A percentile compares a stretch with the other conserved stretches of the same genome.
Evolutionary conservation across 208 protist species (phyloP).

Genomic region (Blastocrithidia nonstop): DNA sequence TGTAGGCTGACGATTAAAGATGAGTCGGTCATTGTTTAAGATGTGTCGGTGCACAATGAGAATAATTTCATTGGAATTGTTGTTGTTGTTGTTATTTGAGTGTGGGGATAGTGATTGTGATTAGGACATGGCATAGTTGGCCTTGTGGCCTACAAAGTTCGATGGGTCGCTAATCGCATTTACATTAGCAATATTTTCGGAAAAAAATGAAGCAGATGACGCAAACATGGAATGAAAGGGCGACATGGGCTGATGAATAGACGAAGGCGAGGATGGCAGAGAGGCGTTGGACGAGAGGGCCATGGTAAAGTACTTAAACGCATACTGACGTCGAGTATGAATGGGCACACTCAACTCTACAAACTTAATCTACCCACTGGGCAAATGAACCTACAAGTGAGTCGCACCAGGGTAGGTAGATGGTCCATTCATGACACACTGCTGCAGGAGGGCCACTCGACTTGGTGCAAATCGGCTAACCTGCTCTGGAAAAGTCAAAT

Average conservation of each 20-base stretch:
- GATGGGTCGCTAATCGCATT: too few species aligned
- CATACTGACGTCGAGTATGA: slow-evolving; percentile 60
- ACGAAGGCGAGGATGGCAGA: too few species aligned
- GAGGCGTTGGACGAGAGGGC: too few species aligned
- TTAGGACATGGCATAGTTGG: too few species aligned
- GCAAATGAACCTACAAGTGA: slow-evolving; percentile 75
- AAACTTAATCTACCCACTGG: slow-evolving; percentile 61
- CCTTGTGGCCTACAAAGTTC: too few species aligned
- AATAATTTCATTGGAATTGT: slow-evolving; percentile 44
- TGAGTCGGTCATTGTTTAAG: slow-evolving; percentile 92
- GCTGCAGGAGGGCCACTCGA: slow-evolving; percentile 76
- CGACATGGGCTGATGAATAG: too few species aligned
- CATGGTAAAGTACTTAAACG: slow-evolving; percentile 62
- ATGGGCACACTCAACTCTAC: slow-evolving; percentile 61
- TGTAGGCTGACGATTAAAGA: slow-evolving; percentile 99
- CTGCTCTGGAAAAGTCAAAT: slow-evolving; percentile 94
- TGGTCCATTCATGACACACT: slow-evolving; percentile 96
- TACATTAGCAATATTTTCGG: too few species aligned
- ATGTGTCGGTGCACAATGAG: slow-evolving; percentile 95
- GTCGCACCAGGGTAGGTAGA: slow-evolving; percentile 96
- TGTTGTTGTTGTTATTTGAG: too few species aligned
- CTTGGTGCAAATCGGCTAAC: slow-evolving; percentile 50
- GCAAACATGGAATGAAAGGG: too few species aligned
- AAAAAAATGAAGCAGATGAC: too few species aligned
- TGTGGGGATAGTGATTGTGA: too few species aligned